Conservation (phyloP, 2,329 filamentous ascomycete species). For the Parastagonospora avenae region DNA sequence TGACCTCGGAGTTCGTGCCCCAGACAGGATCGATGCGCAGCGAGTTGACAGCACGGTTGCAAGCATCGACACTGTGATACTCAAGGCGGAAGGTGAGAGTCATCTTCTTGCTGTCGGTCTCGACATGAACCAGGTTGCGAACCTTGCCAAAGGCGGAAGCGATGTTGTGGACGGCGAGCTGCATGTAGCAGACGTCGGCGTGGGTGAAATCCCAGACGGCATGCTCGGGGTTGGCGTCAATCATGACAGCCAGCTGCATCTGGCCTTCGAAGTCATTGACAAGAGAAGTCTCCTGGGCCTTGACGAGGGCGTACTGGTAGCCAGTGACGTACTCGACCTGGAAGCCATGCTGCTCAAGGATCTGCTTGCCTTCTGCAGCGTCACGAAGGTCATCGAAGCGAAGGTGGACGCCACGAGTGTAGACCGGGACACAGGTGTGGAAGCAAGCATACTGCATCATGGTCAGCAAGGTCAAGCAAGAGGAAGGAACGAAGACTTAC, state of each 20-base stretch:
- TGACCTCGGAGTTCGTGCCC: conserved; percentile 10
- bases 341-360: conserved; percentile 29
- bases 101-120: conserved; percentile 20
- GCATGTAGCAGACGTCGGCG: conserved; percentile 19
- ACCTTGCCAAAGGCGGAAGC: conserved; percentile 23
- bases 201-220: conserved; percentile 16
- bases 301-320: conserved; percentile 31
- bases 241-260: conserved; percentile 25
- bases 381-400: conserved; percentile 48
- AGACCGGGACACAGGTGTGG: conserved; percentile 23
- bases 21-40: conserved; percentile 8
- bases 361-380: conserved; percentile 33
- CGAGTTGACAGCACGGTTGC: conserved; percentile 31
- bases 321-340: conserved; percentile 23
- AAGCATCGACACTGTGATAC: conserved; percentile 35
- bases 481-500: conserved; percentile 18
- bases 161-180: conserved; percentile 15
- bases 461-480: conserved; percentile 18
- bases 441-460: conserved; percentile 32
- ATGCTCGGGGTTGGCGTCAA: conserved; percentile 20
- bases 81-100: conserved; percentile 36
- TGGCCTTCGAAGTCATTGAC: conserved; percentile 42
- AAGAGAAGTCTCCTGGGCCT: conserved; percentile 27
- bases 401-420: conserved; percentile 32
- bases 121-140: conserved; percentile 24